Evolutionary conservation across 768 basidiomycete species (phyloP).

Genomic region (Mycena rebaudengoi): DNA sequence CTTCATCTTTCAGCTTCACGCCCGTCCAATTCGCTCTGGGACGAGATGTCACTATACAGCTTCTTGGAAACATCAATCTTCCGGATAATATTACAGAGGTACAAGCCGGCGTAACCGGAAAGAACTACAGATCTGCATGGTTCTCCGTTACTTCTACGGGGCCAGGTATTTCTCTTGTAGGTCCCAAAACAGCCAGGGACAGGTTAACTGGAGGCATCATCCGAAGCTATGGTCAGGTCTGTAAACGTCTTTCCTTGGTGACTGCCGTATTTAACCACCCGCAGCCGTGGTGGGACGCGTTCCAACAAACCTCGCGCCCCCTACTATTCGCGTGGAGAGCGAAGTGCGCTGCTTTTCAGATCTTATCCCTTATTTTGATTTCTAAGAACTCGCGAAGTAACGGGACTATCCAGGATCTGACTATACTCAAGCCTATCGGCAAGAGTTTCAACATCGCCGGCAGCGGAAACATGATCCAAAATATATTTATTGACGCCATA

Average conservation of each 20-base stretch:
- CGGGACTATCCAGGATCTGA: slow-evolving; percentile 19
- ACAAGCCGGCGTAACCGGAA: slow-evolving; percentile 20
- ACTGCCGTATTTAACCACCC: not conserved
- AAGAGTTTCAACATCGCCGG: slow-evolving; percentile 28
- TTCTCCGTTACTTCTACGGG: slow-evolving; percentile 21
- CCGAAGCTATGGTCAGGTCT: slow-evolving; percentile 22
- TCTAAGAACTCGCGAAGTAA: slow-evolving; percentile 8
- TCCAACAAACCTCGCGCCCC: slow-evolving; percentile 17
- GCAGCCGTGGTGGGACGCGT: slow-evolving; percentile 22
- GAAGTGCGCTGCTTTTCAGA: not conserved
- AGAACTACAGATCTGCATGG: slow-evolving; percentile 21
- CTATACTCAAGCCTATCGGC: slow-evolving; percentile 25
- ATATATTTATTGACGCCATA: slow-evolving; percentile 16
- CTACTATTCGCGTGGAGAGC: slow-evolving; percentile 20
- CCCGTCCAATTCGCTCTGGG: slow-evolving; percentile 22
- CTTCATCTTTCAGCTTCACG: slow-evolving; percentile 9
- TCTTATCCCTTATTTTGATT: not conserved
- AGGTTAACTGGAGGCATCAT: slow-evolving; percentile 23
- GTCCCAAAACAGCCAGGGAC: slow-evolving; percentile 9
- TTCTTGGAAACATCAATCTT: slow-evolving; percentile 24
- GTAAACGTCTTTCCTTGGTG: not conserved
- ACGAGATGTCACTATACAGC: slow-evolving; percentile 19
- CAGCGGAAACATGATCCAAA: slow-evolving; percentile 17
- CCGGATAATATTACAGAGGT: slow-evolving; percentile 24
- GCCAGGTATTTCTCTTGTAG: slow-evolving; percentile 15